Base-by-base conservation (phyloP, 2,329 filamentous ascomycete species). In the Xylaria multiplex region DNA sequence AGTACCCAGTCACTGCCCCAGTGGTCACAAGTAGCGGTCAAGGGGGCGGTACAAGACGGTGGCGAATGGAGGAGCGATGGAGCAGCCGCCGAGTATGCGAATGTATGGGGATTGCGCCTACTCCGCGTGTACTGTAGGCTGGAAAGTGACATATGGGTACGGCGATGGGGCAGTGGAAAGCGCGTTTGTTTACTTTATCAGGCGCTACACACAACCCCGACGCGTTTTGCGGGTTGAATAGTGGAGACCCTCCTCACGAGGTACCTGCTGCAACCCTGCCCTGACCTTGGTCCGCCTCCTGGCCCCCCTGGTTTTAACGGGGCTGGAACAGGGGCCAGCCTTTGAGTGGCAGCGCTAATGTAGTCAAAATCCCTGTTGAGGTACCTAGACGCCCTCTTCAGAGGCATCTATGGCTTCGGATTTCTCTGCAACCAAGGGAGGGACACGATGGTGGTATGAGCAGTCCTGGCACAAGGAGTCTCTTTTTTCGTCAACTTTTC, bases 161-260 rank as follows among this genome's bases (percentile, higher is more conserved):
- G 7, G 50, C 4, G 4, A 43, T 22, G 46, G 61, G 60, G 48
- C 46, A 32, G 43, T 57, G 37, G 64, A 62, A 68, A 64, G 63
- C 68, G 68, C 66, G 68, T 70, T 70, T 70, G 68, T 70, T 70
- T 70, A 70, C 66, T 69, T 67, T 64, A 50, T 30, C 49, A 60
- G 16, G 48, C 59, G 59, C 62, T 66, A 30, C 37, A 27, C 35
- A 55, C 4, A 59, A 30, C 30, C 16, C 16, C 11, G 43, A 68
- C 68, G 68, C 68, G 68, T 70, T 68, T 66, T 66, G 46, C 54
- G 63, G 67, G 62, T 52, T 64, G 48, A 46, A 37, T 49, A 59
- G 65, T 61, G 65, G 65, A 30, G 49, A 46, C 7, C 6, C 45
- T 43, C 24, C 62, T 65, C 54, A 62, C 40, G 19, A 43, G 58